Evolutionary conservation across 2,329 filamentous ascomycete genomes (phyloP).

Genomic region (Neofusicoccum sp.): DNA sequence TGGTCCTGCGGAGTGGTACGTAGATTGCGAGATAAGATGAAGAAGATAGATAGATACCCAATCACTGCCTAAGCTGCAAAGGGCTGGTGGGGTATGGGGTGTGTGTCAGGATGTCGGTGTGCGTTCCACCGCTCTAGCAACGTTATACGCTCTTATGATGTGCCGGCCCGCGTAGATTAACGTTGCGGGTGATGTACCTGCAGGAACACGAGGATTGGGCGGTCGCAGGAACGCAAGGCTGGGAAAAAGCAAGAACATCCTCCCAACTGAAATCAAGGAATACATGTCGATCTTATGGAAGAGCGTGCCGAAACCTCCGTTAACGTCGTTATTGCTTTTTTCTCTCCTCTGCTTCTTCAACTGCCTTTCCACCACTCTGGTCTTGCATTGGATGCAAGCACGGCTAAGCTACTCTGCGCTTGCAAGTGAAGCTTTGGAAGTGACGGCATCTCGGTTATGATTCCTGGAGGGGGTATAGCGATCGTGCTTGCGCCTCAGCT

Average conservation of each 20-base stretch:
- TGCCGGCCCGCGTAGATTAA: constrained; percentile 6
- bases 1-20: too few species aligned
- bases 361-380: neutral
- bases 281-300: neutral
- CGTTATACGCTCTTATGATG: neutral
- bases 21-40: too few species aligned
- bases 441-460: neutral
- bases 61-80: too few species aligned
- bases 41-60: too few species aligned
- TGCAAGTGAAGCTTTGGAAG: neutral
- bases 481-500: neutral
- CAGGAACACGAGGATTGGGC: neutral
- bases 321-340: neutral
- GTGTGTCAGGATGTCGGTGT: neutral
- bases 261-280: neutral
- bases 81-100: neutral
- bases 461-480: neutral
- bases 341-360: neutral
- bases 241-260: neutral
- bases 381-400: neutral
- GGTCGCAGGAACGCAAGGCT: neutral
- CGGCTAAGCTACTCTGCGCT: neutral
- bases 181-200: neutral
- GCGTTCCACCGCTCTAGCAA: neutral
- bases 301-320: neutral